Conservation (phyloP, 208 protist genomes). For the Acanthamoeba culbertsoni region DNA sequence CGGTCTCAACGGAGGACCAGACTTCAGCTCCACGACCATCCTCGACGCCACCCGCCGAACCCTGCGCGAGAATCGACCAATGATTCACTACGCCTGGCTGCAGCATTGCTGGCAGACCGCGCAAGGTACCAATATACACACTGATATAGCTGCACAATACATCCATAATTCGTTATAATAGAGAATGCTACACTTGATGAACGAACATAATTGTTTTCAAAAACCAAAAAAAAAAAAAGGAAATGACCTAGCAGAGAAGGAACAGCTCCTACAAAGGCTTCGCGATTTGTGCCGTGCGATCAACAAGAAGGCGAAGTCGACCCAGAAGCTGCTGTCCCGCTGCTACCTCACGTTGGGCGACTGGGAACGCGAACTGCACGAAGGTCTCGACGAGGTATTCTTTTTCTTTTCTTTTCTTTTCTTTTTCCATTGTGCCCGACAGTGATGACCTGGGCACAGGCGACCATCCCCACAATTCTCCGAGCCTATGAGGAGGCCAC, state of each 20-base stretch:
- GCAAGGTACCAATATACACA: not conserved
- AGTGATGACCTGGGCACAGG: not conserved
- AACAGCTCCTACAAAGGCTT: constrained; percentile 49
- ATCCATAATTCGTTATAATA: not conserved
- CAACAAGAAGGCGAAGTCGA: not conserved
- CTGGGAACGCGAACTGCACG: constrained; percentile 71
- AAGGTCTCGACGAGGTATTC: constrained; percentile 61
- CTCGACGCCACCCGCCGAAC: not conserved
- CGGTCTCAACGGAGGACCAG: not conserved
- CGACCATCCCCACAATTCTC: not conserved
- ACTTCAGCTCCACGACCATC: not conserved
- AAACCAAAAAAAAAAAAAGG: not conserved
- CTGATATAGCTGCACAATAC: not conserved
- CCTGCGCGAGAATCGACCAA: constrained; percentile 4
- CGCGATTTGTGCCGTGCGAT: not conserved
- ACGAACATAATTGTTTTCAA: not conserved
- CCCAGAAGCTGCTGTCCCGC: constrained; percentile 65
- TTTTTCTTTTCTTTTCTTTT: not conserved
- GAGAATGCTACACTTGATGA: not conserved
- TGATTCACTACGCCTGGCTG: constrained; percentile 43
- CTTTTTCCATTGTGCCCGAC: not conserved
- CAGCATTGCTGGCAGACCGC: constrained; percentile 27
- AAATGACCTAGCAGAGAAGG: not conserved
- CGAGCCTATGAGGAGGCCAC: constrained; percentile 51
- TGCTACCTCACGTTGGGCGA: constrained; percentile 78